phyloP scores from a whole-genome alignment of 179 eudicot species.

The Heliamphora pulchella region DNA sequence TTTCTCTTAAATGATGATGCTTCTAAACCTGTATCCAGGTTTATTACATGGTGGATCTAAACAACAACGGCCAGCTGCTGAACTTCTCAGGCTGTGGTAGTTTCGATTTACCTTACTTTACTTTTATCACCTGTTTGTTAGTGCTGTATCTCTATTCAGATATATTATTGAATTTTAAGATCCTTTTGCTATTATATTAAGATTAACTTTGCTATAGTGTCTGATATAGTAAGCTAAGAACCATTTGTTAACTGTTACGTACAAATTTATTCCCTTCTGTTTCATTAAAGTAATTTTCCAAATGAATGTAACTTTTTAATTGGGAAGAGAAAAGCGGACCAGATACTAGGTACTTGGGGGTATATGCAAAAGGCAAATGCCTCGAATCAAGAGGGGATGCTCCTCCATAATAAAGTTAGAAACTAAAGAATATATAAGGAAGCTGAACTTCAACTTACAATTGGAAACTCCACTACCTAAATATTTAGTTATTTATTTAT shows the following conservation, averaged over 20 bases:
- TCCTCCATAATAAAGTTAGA: too few relatives aligned
- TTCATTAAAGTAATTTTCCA: not conserved
- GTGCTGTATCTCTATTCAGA: not conserved
- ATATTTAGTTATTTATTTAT: too few relatives aligned
- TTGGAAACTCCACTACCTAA: too few relatives aligned
- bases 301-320: not conserved
- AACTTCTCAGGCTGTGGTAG: conserved; percentile 97
- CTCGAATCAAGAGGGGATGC: not conserved
- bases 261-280: not conserved
- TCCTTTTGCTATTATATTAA: not conserved
- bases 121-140: not conserved
- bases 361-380: not conserved
- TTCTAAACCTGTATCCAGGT: conserved; percentile 37
- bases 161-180: not conserved
- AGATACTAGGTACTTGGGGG: not conserved
- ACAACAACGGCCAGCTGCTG: conserved; percentile 50
- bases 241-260: not conserved
- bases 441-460: too few relatives aligned
- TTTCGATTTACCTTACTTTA: conserved; percentile 6
- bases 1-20: not conserved
- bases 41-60: conserved; percentile 81
- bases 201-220: not conserved
- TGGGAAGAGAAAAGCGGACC: not conserved
- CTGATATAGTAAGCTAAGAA: not conserved
- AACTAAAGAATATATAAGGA: too few relatives aligned